These are phyloP conservation scores for Seiridium cupressi DNA, from an alignment of 2,329 filamentous ascomycete species.

Conservation along the genomic window DNA sequence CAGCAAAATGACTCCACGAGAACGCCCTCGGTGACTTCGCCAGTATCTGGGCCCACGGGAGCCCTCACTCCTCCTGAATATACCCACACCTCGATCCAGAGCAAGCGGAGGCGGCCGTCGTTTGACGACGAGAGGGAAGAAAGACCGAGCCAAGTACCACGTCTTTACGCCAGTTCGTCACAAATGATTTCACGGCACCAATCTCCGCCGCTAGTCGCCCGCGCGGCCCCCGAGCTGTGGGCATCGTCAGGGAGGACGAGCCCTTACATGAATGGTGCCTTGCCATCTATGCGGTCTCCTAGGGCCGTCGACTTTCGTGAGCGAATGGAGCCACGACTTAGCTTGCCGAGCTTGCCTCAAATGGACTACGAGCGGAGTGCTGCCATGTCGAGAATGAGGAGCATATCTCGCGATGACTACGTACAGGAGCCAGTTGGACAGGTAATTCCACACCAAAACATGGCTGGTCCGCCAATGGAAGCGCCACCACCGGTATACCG, in stretches of 20 bases:
- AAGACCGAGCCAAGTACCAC: conserved; percentile 43
- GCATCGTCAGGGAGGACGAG: conserved; percentile 29
- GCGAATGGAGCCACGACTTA: conserved; percentile 32
- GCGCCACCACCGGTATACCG: conserved; percentile 27
- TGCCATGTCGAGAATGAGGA: conserved; percentile 27
- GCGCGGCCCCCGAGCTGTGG: conserved; percentile 34
- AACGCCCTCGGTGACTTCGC: conserved; percentile 31
- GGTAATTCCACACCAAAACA: conserved; percentile 15
- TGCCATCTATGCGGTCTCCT: conserved; percentile 29
- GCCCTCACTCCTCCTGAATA: conserved; percentile 44
- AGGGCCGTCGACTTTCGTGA: conserved; percentile 31
- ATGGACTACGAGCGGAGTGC: conserved; percentile 35
- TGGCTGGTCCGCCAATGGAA: conserved; percentile 29
- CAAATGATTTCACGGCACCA: conserved; percentile 25
- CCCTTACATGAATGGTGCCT: conserved; percentile 27
- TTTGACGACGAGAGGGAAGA: conserved; percentile 40
- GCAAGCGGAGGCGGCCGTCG: conserved; percentile 46
- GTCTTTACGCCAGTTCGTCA: conserved; percentile 39
- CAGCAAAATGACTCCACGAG: conserved; percentile 29
- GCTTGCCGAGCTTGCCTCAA: conserved; percentile 40
- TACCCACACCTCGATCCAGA: conserved; percentile 44
- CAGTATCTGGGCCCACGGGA: conserved; percentile 26
- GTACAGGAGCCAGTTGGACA: conserved; percentile 21
- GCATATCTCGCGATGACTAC: conserved; percentile 34
- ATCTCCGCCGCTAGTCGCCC: conserved; percentile 30